These are phyloP conservation scores for Chaetoceros muelleri DNA, from an alignment of 108 stramenopile species.

Conservation along the genomic window DNA sequence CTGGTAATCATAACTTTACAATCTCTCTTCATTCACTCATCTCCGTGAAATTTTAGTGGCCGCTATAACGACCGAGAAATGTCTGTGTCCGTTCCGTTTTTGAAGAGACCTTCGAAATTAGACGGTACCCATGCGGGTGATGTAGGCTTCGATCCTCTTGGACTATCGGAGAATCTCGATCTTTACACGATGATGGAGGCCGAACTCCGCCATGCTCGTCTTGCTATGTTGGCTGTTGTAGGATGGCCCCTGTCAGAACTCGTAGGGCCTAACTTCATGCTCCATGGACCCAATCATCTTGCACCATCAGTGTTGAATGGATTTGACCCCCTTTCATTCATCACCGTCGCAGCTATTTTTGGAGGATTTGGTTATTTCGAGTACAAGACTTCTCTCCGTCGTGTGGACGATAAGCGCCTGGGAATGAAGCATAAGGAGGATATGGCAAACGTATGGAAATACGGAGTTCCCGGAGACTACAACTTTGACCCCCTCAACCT, in stretches of 20 bases:
- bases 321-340: constrained; percentile 49
- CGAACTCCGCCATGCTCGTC: constrained; percentile 60
- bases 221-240: constrained; percentile 72
- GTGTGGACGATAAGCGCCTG: constrained; percentile 27
- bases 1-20: no score
- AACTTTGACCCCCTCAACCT: constrained; percentile 66
- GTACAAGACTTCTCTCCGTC: constrained; percentile 55
- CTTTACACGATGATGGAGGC: constrained; percentile 46
- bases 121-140: constrained; percentile 80
- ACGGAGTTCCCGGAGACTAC: constrained; percentile 77
- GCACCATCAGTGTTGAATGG: constrained; percentile 76
- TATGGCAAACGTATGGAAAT: constrained; percentile 62
- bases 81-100: constrained; percentile 64
- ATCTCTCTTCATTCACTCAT: neutral
- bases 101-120: constrained; percentile 53
- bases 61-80: constrained; percentile 39
- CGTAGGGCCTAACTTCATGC: constrained; percentile 56
- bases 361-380: constrained; percentile 59
- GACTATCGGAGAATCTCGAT: constrained; percentile 47
- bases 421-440: constrained; percentile 47
- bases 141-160: constrained; percentile 75
- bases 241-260: constrained; percentile 74
- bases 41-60: constrained; percentile 42
- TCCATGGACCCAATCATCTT: constrained; percentile 29
- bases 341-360: constrained; percentile 38